A percentile compares a stretch with the other conserved stretches of the same genome.
These are phyloP conservation scores for Chlamydomonas sp. DNA, from an alignment of 139 green algal genomes.

Conservation along the genomic window DNA sequence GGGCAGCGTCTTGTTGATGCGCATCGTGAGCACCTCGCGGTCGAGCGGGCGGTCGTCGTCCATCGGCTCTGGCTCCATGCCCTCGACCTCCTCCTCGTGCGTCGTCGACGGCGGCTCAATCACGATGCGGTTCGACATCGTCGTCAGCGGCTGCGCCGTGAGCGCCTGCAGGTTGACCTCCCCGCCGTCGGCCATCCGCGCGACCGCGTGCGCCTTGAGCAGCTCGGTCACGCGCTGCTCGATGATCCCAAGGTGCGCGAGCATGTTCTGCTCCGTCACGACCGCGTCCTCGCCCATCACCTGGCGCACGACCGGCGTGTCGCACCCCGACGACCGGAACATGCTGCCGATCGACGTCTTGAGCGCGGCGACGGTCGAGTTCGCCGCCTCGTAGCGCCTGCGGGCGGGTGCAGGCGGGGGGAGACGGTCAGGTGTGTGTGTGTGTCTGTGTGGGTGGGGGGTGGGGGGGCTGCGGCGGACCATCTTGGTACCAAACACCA, in stretches of 20 bases:
- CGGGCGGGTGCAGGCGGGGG: too few species aligned
- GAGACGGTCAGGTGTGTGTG: too few species aligned
- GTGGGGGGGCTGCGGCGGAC: too few species aligned
- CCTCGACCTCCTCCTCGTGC: slow-evolving; percentile 31
- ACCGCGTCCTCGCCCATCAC: slow-evolving; percentile 31
- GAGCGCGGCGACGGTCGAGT: slow-evolving; percentile 39
- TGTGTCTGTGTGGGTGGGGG: too few species aligned
- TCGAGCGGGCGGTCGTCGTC: slow-evolving; percentile 28
- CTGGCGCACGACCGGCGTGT: slow-evolving; percentile 51
- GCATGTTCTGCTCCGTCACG: slow-evolving; percentile 71
- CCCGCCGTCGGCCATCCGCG: slow-evolving; percentile 17
- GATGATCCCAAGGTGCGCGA: slow-evolving; percentile 80
- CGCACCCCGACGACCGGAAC: too few species aligned
- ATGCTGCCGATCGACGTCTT: too few species aligned
- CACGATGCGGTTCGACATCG: slow-evolving; percentile 30
- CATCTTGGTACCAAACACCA: too few species aligned
- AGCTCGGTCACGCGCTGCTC: slow-evolving; percentile 85
- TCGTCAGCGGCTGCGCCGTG: slow-evolving; percentile 28
- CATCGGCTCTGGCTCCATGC: slow-evolving; percentile 16
- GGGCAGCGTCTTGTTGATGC: slow-evolving; percentile 32
- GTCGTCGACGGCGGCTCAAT: slow-evolving; percentile 45
- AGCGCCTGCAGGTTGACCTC: slow-evolving; percentile 31
- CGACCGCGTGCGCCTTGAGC: slow-evolving; percentile 41
- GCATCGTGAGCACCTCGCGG: slow-evolving; percentile 27
- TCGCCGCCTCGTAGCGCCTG: slow-evolving; percentile 34